Evolutionary conservation across 768 basidiomycete species (phyloP), one percentile per base, ranked within the genome.

Genomic region (Lactarius deliciosus): DNA sequence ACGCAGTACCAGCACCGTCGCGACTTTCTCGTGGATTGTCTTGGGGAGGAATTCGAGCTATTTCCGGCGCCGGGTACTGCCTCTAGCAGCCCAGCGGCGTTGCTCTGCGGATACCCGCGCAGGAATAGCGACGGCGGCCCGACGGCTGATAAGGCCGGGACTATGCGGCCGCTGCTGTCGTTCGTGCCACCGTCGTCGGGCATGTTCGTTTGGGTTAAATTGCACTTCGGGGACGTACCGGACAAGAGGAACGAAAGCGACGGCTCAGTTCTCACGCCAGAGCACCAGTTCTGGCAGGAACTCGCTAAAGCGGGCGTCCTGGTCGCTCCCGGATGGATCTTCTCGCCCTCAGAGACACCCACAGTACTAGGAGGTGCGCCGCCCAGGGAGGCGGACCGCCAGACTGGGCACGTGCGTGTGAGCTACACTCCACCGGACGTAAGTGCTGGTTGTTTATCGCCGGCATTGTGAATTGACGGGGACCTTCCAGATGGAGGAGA

Each of bases 121-220:
- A 74, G 68, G 40, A 28, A 28, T 3, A 28, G 28, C 28, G n/a
- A 64, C 59, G 69, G 54, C 11, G 63, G 61, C 56, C 75, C 74
- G 71, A 71, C 75, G 62, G 83, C 85, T 76, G 86, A 85, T 77
- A 69, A 66, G 25, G 69, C 74, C 28, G 56, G 59, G 61, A 65
- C 58, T 55, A 58, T 65, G 65, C 60, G 74, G 15, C 73, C 80
- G 25, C 72, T 88, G 66, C 83, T 92, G 68, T 86, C 84, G 57
- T 88, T 92, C 73, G 83, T 90, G 2, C 88, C 91, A 15, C 91
- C 92, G 0, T 82, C 83, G 1, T 82, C 88, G 22, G 92, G 92
- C 8, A 95, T 94, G 92, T 93, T 92, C 76, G 69, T 88, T 38
- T 90, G 87, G 87, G 86, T 86, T 72, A 81, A 81, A 70, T 73